Conservation (phyloP, 1,284 basidiomycete species). For the Leccinum solheimii region DNA sequence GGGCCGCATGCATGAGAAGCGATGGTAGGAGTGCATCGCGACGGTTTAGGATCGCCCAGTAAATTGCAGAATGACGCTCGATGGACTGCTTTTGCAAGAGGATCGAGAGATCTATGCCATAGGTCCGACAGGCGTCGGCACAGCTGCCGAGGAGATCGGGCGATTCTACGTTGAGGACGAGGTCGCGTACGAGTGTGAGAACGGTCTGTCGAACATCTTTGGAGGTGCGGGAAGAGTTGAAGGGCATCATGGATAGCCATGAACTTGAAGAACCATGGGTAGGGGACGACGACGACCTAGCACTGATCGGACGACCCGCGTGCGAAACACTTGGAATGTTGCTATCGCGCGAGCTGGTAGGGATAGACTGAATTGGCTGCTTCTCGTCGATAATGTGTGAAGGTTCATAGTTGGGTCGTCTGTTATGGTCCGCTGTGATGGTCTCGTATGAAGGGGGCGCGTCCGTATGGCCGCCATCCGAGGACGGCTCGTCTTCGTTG, state of each 20-base stretch:
- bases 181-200: constrained; percentile 46
- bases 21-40: constrained; percentile 40
- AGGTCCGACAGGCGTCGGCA: constrained; percentile 43
- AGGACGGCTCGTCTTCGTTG: constrained; percentile 7
- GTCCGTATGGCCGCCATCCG: constrained; percentile 4
- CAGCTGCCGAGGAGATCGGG: constrained; percentile 47
- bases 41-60: constrained; percentile 67
- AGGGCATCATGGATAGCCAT: constrained; percentile 29
- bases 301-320: not conserved
- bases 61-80: constrained; percentile 62
- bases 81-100: constrained; percentile 64
- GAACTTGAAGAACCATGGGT: constrained; percentile 2
- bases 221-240: constrained; percentile 37
- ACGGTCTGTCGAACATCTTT: constrained; percentile 49
- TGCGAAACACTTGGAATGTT: not conserved
- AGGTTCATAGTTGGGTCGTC: not conserved
- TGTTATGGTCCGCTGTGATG: constrained; percentile 5
- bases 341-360: not conserved
- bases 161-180: constrained; percentile 38
- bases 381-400: constrained; percentile 2
- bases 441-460: constrained; percentile 27
- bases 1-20: constrained; percentile 52
- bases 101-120: constrained; percentile 41
- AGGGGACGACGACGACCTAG: not conserved
- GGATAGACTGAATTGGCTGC: not conserved